Evolutionary conservation across 108 stramenopile genomes (phyloP).

Genomic region (Heterococcus sp.): DNA sequence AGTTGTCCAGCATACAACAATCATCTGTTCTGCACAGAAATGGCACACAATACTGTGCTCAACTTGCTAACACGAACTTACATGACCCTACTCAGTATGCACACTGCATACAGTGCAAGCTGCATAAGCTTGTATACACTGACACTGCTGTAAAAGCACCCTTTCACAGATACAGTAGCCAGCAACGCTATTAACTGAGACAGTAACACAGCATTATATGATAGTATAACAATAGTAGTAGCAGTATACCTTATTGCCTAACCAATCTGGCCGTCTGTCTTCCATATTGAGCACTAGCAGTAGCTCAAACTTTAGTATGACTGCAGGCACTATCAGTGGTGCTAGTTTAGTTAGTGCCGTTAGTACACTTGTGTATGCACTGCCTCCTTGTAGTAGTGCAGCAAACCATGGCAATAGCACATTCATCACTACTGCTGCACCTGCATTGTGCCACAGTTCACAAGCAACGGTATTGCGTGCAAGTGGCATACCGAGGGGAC

Average conservation of each 20-base stretch:
- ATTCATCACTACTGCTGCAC: constrained; percentile 20
- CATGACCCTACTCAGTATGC: too few species aligned
- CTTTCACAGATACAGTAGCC: too few species aligned
- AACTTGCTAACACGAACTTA: too few species aligned
- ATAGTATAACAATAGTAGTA: too few species aligned
- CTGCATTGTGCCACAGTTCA: background rate
- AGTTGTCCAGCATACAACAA: too few species aligned
- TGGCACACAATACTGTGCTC: too few species aligned
- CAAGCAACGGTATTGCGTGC: background rate
- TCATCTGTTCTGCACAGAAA: too few species aligned
- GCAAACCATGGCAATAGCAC: constrained; percentile 31
- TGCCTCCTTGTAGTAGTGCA: constrained; percentile 13
- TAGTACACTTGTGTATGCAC: background rate
- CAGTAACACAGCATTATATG: too few species aligned
- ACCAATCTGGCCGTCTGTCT: constrained; percentile 33
- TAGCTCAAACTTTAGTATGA: constrained; percentile 13
- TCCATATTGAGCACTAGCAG: constrained; percentile 40
- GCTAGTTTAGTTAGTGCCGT: background rate
- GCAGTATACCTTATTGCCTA: constrained; percentile 5
- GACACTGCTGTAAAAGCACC: too few species aligned
- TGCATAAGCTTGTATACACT: too few species aligned
- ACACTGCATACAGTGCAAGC: too few species aligned
- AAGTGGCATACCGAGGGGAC: background rate
- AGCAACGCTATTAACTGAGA: too few species aligned
- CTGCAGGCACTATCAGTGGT: constrained; percentile 7